A percentile compares a stretch with the other conserved stretches of the same genome.
These are phyloP conservation scores for Termitomyces sp. DNA, from an alignment of 768 basidiomycete species.

Conservation along the genomic window DNA sequence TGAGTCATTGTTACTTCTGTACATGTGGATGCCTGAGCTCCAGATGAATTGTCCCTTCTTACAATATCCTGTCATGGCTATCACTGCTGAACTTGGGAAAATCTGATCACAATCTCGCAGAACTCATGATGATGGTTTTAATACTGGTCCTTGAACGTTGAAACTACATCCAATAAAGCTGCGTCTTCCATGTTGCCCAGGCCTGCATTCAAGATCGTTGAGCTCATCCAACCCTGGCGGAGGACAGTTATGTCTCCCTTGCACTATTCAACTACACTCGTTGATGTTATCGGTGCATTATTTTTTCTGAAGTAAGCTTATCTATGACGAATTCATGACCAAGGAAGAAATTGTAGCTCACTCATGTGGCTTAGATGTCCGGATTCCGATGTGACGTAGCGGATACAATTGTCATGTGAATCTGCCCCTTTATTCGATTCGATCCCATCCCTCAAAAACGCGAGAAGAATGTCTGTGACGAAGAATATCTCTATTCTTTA, in stretches of 20 bases:
- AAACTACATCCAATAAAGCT: neutral
- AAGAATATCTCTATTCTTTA: neutral
- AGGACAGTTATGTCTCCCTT: neutral
- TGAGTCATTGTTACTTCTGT: neutral
- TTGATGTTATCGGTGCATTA: neutral
- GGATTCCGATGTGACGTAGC: conserved; percentile 10
- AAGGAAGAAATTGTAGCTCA: neutral
- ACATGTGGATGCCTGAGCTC: neutral
- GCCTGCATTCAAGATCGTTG: neutral
- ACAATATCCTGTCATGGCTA: neutral
- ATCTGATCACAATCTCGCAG: neutral
- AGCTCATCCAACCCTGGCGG: too few relatives aligned
- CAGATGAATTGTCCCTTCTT: neutral
- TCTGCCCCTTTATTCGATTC: conserved; percentile 2
- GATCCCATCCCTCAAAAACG: conserved; percentile 1
- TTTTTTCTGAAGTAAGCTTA: neutral
- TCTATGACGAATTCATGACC: neutral
- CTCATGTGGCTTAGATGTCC: neutral
- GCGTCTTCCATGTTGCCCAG: neutral
- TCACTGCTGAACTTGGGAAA: neutral
- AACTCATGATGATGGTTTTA: too few relatives aligned
- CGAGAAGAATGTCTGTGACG: neutral
- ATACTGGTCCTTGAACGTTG: neutral
- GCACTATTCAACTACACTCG: neutral
- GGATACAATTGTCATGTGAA: neutral